These are phyloP conservation scores for Phaffia australis DNA, from an alignment of 768 basidiomycete species.

Conservation along the genomic window DNA sequence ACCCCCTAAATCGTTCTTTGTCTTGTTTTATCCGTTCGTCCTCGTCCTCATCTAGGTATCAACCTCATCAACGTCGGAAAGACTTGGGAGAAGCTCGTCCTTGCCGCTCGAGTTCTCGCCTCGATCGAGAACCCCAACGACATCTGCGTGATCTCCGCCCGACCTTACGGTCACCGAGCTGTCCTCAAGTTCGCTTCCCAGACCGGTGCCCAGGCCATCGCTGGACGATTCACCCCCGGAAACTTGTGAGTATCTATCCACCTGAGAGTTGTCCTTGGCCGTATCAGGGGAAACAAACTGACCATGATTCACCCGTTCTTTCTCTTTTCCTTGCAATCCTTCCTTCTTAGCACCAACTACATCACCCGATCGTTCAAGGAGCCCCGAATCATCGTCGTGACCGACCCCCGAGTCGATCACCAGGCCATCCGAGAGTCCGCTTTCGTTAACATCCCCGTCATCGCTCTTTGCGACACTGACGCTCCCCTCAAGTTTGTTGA, in stretches of 20 bases:
- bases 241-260: conserved; percentile 19
- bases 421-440: conserved; percentile 99
- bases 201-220: conserved; percentile 97
- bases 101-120: conserved; percentile 94
- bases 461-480: conserved; percentile 97
- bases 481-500: conserved; percentile 96
- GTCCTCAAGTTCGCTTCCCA: conserved; percentile 97
- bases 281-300: neutral
- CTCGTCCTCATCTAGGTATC: conserved; percentile 53
- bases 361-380: conserved; percentile 97
- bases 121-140: conserved; percentile 97
- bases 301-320: neutral
- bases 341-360: conserved; percentile 65
- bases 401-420: conserved; percentile 98
- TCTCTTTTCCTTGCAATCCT: neutral
- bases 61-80: conserved; percentile 97
- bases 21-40: neutral
- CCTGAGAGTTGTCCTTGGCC: neutral
- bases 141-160: conserved; percentile 93
- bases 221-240: conserved; percentile 63
- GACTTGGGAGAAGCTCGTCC: conserved; percentile 98
- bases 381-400: conserved; percentile 94
- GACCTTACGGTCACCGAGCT: conserved; percentile 97
- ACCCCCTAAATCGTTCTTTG: neutral
- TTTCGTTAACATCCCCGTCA: conserved; percentile 99